A percentile compares a stretch with the other conserved stretches of the same genome.
Conservation (phyloP, 2,329 filamentous ascomycete genomes). For the Aspergillus amoenus region DNA sequence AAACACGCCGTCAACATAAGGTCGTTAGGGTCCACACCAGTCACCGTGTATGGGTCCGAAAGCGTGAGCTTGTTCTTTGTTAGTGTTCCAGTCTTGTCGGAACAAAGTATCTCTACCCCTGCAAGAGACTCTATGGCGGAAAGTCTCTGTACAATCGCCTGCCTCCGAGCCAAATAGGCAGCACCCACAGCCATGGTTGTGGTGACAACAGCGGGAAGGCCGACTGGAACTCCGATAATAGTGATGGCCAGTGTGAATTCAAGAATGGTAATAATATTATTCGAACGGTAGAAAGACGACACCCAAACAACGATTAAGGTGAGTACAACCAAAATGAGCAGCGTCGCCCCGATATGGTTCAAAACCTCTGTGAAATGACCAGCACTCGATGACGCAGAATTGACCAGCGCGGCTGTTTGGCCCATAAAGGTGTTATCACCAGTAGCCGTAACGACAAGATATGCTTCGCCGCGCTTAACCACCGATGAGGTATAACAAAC, state of each 20-base stretch:
- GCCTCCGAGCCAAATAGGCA: conserved; percentile 86
- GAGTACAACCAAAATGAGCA: conserved; percentile 76
- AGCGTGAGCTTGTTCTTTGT: conserved; percentile 94
- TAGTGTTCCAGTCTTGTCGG: conserved; percentile 89
- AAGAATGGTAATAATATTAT: conserved; percentile 74
- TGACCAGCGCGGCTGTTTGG: conserved; percentile 82
- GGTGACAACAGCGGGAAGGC: conserved; percentile 88
- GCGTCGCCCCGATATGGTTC: conserved; percentile 78
- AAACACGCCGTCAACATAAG: conserved; percentile 91
- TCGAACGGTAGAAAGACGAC: conserved; percentile 83
- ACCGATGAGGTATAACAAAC: conserved; percentile 81
- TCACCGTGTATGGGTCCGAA: conserved; percentile 78
- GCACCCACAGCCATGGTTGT: conserved; percentile 95
- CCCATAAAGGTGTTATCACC: conserved; percentile 91
- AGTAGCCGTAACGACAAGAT: conserved; percentile 77
- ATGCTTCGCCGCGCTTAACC: conserved; percentile 87
- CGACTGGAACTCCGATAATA: conserved; percentile 88
- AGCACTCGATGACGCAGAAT: conserved; percentile 67
- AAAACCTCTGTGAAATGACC: conserved; percentile 92
- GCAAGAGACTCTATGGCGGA: conserved; percentile 89
- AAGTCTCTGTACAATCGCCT: conserved; percentile 90
- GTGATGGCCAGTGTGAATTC: conserved; percentile 85
- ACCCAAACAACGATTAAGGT: conserved; percentile 84
- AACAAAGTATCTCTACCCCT: conserved; percentile 91
- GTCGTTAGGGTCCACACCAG: conserved; percentile 79